Evolutionary conservation across 1,284 basidiomycete genomes (phyloP).

Genomic region (Megacollybia platyphylla): DNA sequence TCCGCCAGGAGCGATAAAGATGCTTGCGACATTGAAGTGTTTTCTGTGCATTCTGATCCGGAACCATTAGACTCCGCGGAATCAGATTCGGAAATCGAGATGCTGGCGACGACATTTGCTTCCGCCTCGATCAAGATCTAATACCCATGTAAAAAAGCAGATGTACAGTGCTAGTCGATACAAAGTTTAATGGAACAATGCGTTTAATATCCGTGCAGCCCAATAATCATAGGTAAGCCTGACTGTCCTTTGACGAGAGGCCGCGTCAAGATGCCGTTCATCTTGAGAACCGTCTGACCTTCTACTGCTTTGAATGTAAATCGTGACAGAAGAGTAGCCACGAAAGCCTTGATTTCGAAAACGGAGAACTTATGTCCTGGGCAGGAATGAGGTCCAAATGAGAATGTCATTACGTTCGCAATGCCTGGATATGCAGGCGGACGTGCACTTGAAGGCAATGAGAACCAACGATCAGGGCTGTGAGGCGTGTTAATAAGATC

Average conservation of each 20-base stretch:
- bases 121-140: conserved; percentile 9
- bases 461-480: conserved; percentile 39
- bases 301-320: conserved; percentile 29
- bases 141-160: conserved; percentile 3
- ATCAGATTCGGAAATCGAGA: conserved; percentile 15
- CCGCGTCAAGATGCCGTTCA: conserved; percentile 31
- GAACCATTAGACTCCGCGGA: conserved; percentile 6
- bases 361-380: conserved; percentile 32
- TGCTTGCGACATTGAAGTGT: conserved; percentile 5
- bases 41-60: conserved; percentile 9
- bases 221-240: conserved; percentile 25
- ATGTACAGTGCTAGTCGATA: conserved; percentile 4
- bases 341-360: conserved; percentile 33
- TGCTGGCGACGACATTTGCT: conserved; percentile 13
- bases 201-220: conserved; percentile 10
- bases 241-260: conserved; percentile 28
- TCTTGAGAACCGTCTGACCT: conserved; percentile 26
- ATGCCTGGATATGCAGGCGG: conserved; percentile 28
- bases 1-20: no score
- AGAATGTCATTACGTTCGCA: conserved; percentile 39
- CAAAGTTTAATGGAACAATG: not conserved
- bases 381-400: conserved; percentile 35
- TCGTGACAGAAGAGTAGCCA: conserved; percentile 27
- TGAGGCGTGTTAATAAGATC: conserved; percentile 4
- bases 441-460: conserved; percentile 21